These are phyloP conservation scores for Panicum hallii DNA, from an alignment of 202 grass and related monocot genomes.

Conservation along the genomic window DNA sequence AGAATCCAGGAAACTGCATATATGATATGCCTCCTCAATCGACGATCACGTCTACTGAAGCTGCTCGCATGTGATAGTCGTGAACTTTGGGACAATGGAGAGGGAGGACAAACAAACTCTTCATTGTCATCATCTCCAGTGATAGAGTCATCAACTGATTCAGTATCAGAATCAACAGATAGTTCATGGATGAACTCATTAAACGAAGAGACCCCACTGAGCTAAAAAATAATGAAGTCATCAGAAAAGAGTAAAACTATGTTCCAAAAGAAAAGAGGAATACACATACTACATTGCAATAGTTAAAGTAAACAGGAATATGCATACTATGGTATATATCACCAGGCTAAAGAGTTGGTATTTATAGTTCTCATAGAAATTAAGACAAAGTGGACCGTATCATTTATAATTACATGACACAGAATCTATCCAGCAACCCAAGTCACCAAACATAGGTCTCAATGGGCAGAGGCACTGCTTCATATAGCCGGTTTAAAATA, in stretches of 20 bases:
- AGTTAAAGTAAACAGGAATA: background rate
- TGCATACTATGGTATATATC: background rate
- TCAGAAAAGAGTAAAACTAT: conserved; percentile 18
- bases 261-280: conserved; percentile 16
- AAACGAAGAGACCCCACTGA: conserved; percentile 94
- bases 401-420: conserved; percentile 17
- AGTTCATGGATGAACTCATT: conserved; percentile 94
- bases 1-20: conserved; percentile 83
- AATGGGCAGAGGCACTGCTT: background rate
- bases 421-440: background rate
- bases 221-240: conserved; percentile 29
- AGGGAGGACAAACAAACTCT: conserved; percentile 59
- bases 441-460: background rate
- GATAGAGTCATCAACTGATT: conserved; percentile 67
- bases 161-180: conserved; percentile 72
- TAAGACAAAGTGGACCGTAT: background rate
- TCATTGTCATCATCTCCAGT: conserved; percentile 80
- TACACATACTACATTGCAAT: background rate
- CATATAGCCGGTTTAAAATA: conserved; percentile 14
- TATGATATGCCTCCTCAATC: conserved; percentile 64
- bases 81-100: conserved; percentile 85
- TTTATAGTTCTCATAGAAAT: background rate
- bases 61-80: conserved; percentile 75
- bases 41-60: conserved; percentile 71
- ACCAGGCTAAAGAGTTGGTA: conserved; percentile 12